Percentiles rank a stretch among this genome's conserved stretches.
Evolutionary conservation across 495 filamentous ascomycete species (phyloP).

Genomic region (Tuber borchii): DNA sequence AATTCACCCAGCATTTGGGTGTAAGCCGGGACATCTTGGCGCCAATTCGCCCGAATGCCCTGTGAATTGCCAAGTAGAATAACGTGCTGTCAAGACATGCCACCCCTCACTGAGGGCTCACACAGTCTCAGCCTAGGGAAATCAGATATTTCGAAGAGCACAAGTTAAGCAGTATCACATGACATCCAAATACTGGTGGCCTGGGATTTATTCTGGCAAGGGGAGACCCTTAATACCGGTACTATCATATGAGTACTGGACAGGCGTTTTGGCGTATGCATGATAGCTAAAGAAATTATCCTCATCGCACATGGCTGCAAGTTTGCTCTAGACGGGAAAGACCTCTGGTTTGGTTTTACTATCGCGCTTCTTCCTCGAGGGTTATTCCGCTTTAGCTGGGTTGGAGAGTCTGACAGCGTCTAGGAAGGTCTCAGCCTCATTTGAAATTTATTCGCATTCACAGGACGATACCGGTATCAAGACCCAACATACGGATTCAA

Average conservation of each 20-base stretch:
- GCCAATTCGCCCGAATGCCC: too few relatives aligned
- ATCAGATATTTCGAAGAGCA: not conserved
- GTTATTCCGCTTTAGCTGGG: not conserved
- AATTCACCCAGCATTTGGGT: too few relatives aligned
- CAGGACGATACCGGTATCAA: too few relatives aligned
- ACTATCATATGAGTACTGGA: not conserved
- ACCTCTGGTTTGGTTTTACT: not conserved
- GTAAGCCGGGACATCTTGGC: too few relatives aligned
- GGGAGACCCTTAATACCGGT: not conserved
- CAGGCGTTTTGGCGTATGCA: not conserved
- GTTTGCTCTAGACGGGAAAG: not conserved
- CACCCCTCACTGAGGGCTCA: too few relatives aligned
- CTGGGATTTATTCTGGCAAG: not conserved
- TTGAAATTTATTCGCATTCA: not conserved
- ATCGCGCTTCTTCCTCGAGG: not conserved
- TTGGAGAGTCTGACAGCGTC: not conserved
- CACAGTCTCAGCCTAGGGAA: not conserved
- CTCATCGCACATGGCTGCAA: not conserved
- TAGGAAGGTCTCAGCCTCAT: not conserved
- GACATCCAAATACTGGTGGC: not conserved
- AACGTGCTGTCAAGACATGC: too few relatives aligned
- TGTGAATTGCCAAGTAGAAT: too few relatives aligned
- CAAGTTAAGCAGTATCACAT: not conserved
- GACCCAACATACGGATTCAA: not conserved
- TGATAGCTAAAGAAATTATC: not conserved